Evolutionary conservation across 2,329 filamentous ascomycete species (phyloP).

Genomic region (Aspergillus candidus): DNA sequence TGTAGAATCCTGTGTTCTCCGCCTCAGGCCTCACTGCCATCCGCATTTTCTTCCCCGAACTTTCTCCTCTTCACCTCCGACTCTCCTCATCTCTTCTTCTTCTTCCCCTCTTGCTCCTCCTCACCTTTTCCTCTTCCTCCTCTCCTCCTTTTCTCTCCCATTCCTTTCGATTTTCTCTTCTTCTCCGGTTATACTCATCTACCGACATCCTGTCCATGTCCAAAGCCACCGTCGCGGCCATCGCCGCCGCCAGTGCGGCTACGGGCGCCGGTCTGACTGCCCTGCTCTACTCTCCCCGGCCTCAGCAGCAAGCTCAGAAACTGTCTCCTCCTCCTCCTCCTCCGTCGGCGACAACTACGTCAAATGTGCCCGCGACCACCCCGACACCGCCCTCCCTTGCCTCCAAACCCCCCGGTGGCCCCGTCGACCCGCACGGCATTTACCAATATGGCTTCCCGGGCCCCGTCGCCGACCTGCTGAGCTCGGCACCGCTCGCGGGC

Average conservation of each 20-base stretch:
- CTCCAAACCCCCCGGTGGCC: conserved; percentile 28
- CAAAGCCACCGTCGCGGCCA: conserved; percentile 67
- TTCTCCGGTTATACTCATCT: neutral
- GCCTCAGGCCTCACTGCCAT: neutral
- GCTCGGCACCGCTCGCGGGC: conserved; percentile 70
- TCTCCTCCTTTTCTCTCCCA: neutral
- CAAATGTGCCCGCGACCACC: conserved; percentile 18
- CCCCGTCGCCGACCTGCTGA: conserved; percentile 75
- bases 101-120: neutral
- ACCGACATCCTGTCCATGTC: conserved; percentile 52
- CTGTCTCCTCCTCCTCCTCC: conserved; percentile 26
- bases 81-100: neutral
- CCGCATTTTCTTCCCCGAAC: neutral
- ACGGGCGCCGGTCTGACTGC: conserved; percentile 68
- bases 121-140: neutral
- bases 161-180: neutral
- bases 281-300: conserved; percentile 54
- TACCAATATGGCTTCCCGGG: conserved; percentile 90
- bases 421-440: conserved; percentile 68
- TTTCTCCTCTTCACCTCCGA: neutral
- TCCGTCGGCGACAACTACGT: conserved; percentile 33
- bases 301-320: conserved; percentile 16
- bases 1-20: no score
- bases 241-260: conserved; percentile 69
- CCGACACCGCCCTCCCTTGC: conserved; percentile 26